Conservation (phyloP, 306 rosid genomes). For the Betula pendula region DNA sequence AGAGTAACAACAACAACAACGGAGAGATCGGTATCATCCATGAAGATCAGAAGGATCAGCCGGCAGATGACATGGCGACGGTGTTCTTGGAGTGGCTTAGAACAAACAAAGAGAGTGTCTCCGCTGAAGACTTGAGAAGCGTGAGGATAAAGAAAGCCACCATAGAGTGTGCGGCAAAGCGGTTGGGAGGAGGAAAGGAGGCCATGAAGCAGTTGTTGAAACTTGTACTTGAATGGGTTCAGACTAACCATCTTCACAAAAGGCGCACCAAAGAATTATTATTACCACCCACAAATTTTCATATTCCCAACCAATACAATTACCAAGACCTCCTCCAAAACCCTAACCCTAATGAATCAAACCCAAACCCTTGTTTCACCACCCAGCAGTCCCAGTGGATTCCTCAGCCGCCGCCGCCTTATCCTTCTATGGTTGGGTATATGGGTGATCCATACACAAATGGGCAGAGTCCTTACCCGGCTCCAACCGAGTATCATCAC, state of each 20-base stretch:
- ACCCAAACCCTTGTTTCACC: conserved; percentile 30
- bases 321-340: conserved; percentile 39
- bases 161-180: conserved; percentile 75
- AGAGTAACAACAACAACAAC: background rate
- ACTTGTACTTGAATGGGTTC: conserved; percentile 94
- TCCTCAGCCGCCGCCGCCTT: conserved; percentile 29
- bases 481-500: conserved; percentile 40
- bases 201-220: conserved; percentile 91
- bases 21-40: conserved; percentile 21
- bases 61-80: conserved; percentile 63
- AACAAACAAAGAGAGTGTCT: conserved; percentile 70
- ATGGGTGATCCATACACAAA: conserved; percentile 42
- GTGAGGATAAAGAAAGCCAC: conserved; percentile 82
- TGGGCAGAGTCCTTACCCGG: conserved; percentile 31
- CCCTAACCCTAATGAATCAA: conserved; percentile 44
- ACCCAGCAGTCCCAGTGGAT: conserved; percentile 46
- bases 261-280: conserved; percentile 38
- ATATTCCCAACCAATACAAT: conserved; percentile 15
- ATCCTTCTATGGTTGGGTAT: conserved; percentile 50
- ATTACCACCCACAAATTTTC: conserved; percentile 1
- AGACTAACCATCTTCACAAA: conserved; percentile 77
- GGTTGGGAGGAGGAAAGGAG: conserved; percentile 89
- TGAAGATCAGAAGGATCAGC: background rate
- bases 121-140: conserved; percentile 81
- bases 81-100: conserved; percentile 94